A percentile compares a stretch with the other conserved stretches of the same genome.
Conservation (phyloP, 2,329 filamentous ascomycete genomes). For the Fusarium cyanostomum region DNA sequence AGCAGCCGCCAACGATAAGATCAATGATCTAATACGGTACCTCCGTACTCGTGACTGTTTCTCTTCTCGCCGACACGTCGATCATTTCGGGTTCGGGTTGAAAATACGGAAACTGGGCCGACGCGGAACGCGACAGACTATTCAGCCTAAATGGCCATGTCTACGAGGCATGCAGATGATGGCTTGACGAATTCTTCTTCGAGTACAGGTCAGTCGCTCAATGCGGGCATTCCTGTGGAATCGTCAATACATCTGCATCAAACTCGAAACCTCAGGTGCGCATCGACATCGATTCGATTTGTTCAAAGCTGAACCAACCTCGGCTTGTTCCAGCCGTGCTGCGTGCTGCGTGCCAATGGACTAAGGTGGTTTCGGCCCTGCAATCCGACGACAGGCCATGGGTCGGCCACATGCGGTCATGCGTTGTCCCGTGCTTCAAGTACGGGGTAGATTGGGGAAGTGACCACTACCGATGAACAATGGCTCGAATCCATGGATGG, state of each 20-base stretch:
- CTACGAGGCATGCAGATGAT: not conserved
- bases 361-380: slow-evolving; percentile 29
- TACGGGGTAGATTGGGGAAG: slow-evolving; percentile 1
- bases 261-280: not conserved
- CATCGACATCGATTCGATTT: not conserved
- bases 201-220: not conserved
- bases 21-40: no score
- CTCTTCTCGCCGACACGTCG: no score
- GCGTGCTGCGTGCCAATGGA: not conserved
- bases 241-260: not conserved
- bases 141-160: not conserved
- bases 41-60: no score
- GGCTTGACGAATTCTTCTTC: not conserved
- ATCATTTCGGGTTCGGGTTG: no score
- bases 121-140: not conserved
- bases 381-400: slow-evolving; percentile 29
- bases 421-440: not conserved
- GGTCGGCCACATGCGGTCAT: slow-evolving; percentile 5
- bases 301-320: slow-evolving; percentile 3
- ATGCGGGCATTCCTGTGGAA: not conserved
- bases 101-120: no score
- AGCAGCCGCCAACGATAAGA: no score
- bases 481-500: no score
- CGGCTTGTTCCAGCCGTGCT: not conserved
- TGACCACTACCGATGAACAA: no score